Conservation (phyloP, 2,329 filamentous ascomycete genomes). For the Beauveria caledonica region DNA sequence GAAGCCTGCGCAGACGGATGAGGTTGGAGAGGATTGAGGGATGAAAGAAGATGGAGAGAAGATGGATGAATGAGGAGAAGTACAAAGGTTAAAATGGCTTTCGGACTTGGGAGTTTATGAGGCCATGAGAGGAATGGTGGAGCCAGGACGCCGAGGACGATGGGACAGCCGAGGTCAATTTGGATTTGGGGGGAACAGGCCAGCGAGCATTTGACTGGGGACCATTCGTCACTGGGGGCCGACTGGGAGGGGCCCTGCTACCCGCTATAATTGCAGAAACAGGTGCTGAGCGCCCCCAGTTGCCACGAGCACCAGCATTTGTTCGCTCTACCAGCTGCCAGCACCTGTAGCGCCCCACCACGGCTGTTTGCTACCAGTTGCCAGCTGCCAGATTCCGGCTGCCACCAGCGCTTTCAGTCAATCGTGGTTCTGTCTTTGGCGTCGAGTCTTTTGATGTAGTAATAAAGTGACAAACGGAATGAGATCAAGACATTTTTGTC, state of each 20-base stretch:
- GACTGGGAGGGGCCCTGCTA: not conserved
- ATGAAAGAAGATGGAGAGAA: slow-evolving; percentile 16
- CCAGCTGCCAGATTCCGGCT: not conserved
- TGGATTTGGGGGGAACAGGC: not conserved
- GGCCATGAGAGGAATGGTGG: slow-evolving; percentile 8
- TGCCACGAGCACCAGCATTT: slow-evolving; percentile 8
- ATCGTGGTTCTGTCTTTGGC: not conserved
- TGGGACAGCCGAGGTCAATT: slow-evolving; percentile 11
- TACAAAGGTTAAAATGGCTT: slow-evolving; percentile 12
- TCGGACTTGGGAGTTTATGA: slow-evolving; percentile 11
- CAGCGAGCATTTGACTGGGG: slow-evolving; percentile 5
- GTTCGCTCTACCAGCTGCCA: not conserved
- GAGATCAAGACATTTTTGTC: not conserved
- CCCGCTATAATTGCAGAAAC: not conserved
- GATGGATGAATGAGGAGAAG: slow-evolving; percentile 12
- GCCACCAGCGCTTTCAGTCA: not conserved
- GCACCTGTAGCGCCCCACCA: not conserved
- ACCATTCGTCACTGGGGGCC: not conserved
- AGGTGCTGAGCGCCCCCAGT: slow-evolving; percentile 3
- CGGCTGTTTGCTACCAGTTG: not conserved
- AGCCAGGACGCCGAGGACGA: slow-evolving; percentile 10
- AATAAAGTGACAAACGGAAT: not conserved
- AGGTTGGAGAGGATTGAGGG: slow-evolving; percentile 15
- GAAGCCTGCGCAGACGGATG: slow-evolving; percentile 5
- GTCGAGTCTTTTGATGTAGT: no score